Evolutionary conservation across 768 basidiomycete genomes (phyloP).

Genomic region (Tremella mesenterica): DNA sequence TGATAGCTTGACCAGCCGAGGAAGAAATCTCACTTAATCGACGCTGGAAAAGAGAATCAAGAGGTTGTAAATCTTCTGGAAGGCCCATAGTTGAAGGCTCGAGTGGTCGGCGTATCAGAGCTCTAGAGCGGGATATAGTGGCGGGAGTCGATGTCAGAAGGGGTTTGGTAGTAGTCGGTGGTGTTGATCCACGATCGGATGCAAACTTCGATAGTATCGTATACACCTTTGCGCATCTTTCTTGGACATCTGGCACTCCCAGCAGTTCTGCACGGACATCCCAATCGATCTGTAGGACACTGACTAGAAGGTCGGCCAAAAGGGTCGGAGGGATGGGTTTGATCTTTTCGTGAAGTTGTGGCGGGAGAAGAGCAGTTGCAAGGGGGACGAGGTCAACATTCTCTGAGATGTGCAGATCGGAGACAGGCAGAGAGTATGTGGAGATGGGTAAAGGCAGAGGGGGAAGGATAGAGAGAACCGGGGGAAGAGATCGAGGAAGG

Average conservation of each 20-base stretch:
- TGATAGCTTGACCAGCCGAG: conserved; percentile 50
- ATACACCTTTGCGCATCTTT: conserved; percentile 17
- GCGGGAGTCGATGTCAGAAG: not conserved
- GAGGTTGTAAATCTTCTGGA: conserved; percentile 43
- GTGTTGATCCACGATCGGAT: conserved; percentile 4
- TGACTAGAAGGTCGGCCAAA: conserved; percentile 35
- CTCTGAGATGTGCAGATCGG: conserved; percentile 27
- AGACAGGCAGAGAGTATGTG: conserved; percentile 59
- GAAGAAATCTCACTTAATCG: conserved; percentile 18
- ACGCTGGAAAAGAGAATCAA: conserved; percentile 13
- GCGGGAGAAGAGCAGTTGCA: conserved; percentile 18
- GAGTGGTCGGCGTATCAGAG: conserved; percentile 4
- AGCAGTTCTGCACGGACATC: conserved; percentile 30
- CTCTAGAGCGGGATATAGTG: not conserved
- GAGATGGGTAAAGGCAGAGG: conserved; percentile 56
- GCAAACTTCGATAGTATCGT: conserved; percentile 16
- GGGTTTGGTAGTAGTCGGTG: not conserved
- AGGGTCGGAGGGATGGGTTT: conserved; percentile 14
- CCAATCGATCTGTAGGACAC: conserved; percentile 26
- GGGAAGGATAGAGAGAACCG: conserved; percentile 27
- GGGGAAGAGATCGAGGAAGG: conserved; percentile 34
- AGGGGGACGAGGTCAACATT: conserved; percentile 11
- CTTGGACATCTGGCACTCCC: conserved; percentile 21
- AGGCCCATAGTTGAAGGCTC: conserved; percentile 14
- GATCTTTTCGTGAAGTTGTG: conserved; percentile 18